Base-by-base conservation (phyloP, 352 stramenopile species). In the Detonula confervacea region DNA sequence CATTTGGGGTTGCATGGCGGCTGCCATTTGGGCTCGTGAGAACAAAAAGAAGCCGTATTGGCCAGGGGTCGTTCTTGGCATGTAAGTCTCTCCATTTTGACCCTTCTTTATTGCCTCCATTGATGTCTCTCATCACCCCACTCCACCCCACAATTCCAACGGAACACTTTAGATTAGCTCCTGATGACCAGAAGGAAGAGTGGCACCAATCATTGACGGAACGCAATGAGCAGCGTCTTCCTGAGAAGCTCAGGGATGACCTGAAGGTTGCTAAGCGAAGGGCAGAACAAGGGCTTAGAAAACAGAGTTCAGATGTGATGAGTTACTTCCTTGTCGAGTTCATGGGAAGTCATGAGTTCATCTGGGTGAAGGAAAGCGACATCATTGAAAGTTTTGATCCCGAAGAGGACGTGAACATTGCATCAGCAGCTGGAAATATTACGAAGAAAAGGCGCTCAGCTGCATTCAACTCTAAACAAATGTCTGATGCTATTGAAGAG, bases 261-360 rank as follows among this genome's bases (percentile, higher is more conserved):
- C 39, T 93, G 16, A 57, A 76, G 33, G 46, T 65, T 39, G 87
- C 80, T 2, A 91, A 91, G 67, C 76, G 77, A 25, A 89, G 86
- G 57, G 86, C 86, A 30, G 80, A 89, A 61, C 49, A 79, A 62
- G 78, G 76, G 2, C 37, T 91, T 9, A 87, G 87, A 68, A 77
- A 81, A 55, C 80, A 90, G 25, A 73, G 25, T 22, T 54, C 65
- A 16, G 78, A 90, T 49, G 37, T 67, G 9, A 87, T 91, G 72
- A 91, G 86, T 79, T 92, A 87, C 56, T 93, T 93, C 68, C 67
- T 93, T 35, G 87, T 92, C 27, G 88, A 93, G 73, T 93, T 93
- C 67, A 82, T 93, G 39, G 88, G 88, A 9, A 91, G 79, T 27
- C 88, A 93, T 75, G 86, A 92, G 69, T 93, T 93, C 61, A 92